Evolutionary conservation across 257 asterid species (phyloP), one percentile per base, ranked within the genome.

Genomic region (Solanum medicagineum): DNA sequence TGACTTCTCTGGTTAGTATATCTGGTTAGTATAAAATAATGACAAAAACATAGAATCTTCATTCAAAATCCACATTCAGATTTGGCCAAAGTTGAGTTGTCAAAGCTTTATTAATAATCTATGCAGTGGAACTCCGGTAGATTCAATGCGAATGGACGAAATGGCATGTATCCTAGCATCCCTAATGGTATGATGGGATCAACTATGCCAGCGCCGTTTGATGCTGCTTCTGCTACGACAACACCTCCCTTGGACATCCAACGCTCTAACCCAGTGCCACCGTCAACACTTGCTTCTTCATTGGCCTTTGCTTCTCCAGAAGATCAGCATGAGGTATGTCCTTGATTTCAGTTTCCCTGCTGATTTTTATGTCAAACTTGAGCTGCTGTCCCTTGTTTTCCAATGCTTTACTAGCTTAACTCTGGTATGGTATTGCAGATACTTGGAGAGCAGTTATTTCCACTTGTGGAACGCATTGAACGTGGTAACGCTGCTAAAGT

Each of bases 251-350:
- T 89, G 24, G 92, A 87, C 70, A 59, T 65, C 60, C 92, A 93
- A 12, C 87, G 73, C 26, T 85, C 93, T 19, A 88, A 85, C 5
- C 90, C 95, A 0, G 47, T 91, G 66, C 88, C 93, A 13, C 83
- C 90, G 16, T 73, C 95, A 17, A 90, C 95, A 15, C 98, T 95
- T 36, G 97, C 98, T 85, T 94, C 98, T 19, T 91, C 98, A 54
- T 68, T 95, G 84, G 98, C 96, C 14, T 91, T 97, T 56, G 94
- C 96, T 70, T 84, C 98, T 51, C 98, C 96, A 29, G 97, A 94
- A 65, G 91, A 89, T 55, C 98, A 92, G 86, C 92, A 93, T 47
- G 22, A 82, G 92, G 98, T 94, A 87, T 55, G 90, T 82, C 80
- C 55, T 29, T 51, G 20, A 66, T 65, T 66, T 55, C 8, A 13